Percentiles rank a stretch among this genome's conserved stretches.
Conservation (phyloP, 2,329 filamentous ascomycete species). For the Colletotrichum navitas region DNA sequence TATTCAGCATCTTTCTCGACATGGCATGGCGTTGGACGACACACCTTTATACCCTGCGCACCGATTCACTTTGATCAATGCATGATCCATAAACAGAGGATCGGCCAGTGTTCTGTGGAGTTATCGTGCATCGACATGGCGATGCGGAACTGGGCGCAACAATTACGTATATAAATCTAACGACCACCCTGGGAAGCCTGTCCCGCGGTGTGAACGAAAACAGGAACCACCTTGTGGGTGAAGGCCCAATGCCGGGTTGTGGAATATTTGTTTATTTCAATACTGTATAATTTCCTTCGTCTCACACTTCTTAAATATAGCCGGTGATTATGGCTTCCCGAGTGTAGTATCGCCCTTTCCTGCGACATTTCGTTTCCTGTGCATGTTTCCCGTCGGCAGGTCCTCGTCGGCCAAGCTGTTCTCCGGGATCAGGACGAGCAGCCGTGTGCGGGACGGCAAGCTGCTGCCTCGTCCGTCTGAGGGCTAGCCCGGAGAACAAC, state of each 20-base stretch:
- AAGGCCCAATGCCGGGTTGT: slow-evolving; percentile 39
- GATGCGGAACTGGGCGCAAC: slow-evolving; percentile 38
- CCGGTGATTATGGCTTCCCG: not conserved
- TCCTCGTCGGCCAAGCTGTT: not conserved
- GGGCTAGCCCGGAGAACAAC: too few relatives aligned
- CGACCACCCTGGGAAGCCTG: slow-evolving; percentile 39
- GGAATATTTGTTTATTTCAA: slow-evolving; percentile 50
- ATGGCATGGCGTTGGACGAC: slow-evolving; percentile 43
- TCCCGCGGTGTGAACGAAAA: slow-evolving; percentile 37
- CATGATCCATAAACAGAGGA: slow-evolving; percentile 31
- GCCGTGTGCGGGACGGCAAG: not conserved
- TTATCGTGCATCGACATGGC: slow-evolving; percentile 27
- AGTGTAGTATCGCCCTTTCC: not conserved
- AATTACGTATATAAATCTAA: slow-evolving; percentile 38
- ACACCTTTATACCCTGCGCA: slow-evolving; percentile 43
- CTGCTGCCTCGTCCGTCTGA: too few relatives aligned
- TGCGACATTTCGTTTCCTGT: not conserved
- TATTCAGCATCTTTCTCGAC: slow-evolving; percentile 35
- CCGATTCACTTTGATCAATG: slow-evolving; percentile 35
- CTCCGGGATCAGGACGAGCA: not conserved
- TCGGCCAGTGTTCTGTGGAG: slow-evolving; percentile 31
- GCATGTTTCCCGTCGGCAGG: not conserved
- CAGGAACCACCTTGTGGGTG: slow-evolving; percentile 39
- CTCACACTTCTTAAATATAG: slow-evolving; percentile 4
- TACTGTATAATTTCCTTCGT: slow-evolving; percentile 54